Evolutionary conservation across 2,329 filamentous ascomycete genomes (phyloP).

Genomic region (Fusarium virguliforme): DNA sequence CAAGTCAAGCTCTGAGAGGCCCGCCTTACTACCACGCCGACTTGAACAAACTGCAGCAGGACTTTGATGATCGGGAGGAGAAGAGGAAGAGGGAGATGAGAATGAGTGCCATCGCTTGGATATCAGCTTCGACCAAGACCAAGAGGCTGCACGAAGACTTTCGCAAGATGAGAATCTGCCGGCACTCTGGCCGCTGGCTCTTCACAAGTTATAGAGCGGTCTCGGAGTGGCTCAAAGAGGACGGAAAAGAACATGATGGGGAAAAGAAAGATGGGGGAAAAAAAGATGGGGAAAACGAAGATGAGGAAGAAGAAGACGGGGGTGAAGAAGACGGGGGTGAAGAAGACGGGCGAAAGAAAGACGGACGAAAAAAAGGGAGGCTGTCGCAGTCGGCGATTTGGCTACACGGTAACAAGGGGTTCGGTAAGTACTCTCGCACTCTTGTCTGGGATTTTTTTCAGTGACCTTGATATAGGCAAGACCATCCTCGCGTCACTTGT

Average conservation of each 20-base stretch:
- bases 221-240: background rate
- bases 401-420: background rate
- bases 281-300: too few relatives aligned
- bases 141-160: background rate
- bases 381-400: background rate
- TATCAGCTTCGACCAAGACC: background rate
- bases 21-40: background rate
- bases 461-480: background rate
- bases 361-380: background rate
- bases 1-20: background rate
- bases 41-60: background rate
- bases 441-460: too few relatives aligned
- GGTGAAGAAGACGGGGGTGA: too few relatives aligned
- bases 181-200: background rate
- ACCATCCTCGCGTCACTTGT: slow-evolving; percentile 2
- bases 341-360: too few relatives aligned
- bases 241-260: background rate
- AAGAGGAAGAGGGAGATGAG: background rate
- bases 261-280: too few relatives aligned
- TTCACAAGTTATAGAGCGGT: background rate
- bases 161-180: background rate
- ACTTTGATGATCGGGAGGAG: background rate
- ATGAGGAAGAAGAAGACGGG: too few relatives aligned
- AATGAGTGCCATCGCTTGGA: background rate
- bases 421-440: background rate